Evolutionary conservation across 2,329 filamentous ascomycete species (phyloP), one percentile per base, ranked within the genome.

Genomic region (Fusarium sp.): DNA sequence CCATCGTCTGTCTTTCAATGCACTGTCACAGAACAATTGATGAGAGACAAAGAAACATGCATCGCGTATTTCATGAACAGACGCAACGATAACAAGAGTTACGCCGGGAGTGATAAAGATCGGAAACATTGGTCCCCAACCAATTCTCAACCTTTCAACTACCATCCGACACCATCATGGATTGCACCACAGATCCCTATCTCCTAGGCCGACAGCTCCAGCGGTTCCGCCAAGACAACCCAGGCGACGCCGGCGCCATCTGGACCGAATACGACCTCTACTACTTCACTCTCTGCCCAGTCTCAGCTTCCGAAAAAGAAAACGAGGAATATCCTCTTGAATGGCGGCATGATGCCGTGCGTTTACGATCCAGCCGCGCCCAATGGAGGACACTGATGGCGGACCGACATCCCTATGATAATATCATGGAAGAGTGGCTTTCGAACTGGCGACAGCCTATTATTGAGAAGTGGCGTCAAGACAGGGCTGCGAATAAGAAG

Each of bases 291-390:
- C 9, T 35, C 17, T 51, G 48, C 6, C n/a, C 30, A 4, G 0
- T 51, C 3, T 51, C 17, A 11, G 12, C 6, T 10, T 8, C 48
- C 0, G 6, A 6, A 3, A 3, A 35, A 18, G 0, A 0, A 22
- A 28, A 30, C 13, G 26, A 20, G 30, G 9, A 2, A 11, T 24
- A 51, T n/a, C 48, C 48, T 24, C 48, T 51, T 11, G 48, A 51
- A 20, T 51, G 48, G 30, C 30, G 17, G 8, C 4, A 35, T 3
- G 48, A 51, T 51, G 3, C 30, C 17, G 12, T 35, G 9, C 48
- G 30, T 17, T 35, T 35, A 11, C 48, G 48, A 20, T 24, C 48
- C 3, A 24, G 9, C 17, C 30, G 48, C 4, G 30, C 12, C 1
- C 17, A 35, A 7, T 51, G 48, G 48, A 35, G 48, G 30, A 35